phyloP scores from a whole-genome alignment of 1,139 yeast genomes.

The Meyerozyma athensensis region DNA sequence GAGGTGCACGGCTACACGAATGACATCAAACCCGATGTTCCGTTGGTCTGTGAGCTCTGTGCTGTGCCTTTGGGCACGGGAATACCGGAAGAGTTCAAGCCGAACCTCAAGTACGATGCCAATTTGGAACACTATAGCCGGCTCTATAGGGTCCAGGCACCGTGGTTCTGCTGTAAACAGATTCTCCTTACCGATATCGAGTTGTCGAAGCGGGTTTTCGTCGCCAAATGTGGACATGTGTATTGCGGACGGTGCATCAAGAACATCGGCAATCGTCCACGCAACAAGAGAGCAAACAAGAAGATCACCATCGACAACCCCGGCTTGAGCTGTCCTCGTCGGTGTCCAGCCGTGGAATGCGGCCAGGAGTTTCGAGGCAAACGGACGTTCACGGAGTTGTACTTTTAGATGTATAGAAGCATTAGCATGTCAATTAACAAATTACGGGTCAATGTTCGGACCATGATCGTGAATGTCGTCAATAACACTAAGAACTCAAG shows the following conservation, averaged over 20 bases:
- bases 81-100: slow-evolving; percentile 47
- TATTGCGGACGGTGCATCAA: slow-evolving; percentile 84
- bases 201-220: slow-evolving; percentile 64
- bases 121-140: slow-evolving; percentile 23
- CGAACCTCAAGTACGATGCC: slow-evolving; percentile 26
- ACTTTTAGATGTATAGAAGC: slow-evolving; percentile 5
- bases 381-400: slow-evolving; percentile 12
- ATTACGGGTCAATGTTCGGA: too few relatives aligned
- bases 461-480: too few relatives aligned
- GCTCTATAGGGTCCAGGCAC: slow-evolving; percentile 45
- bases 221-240: slow-evolving; percentile 76
- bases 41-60: slow-evolving; percentile 63
- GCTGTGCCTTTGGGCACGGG: slow-evolving; percentile 70
- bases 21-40: slow-evolving; percentile 24
- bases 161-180: slow-evolving; percentile 54
- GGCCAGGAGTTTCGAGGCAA: slow-evolving; percentile 14
- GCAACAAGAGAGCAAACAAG: slow-evolving; percentile 11
- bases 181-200: slow-evolving; percentile 54
- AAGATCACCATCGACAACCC: slow-evolving; percentile 38
- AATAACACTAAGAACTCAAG: too few relatives aligned
- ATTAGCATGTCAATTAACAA: too few relatives aligned
- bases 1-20: slow-evolving; percentile 34
- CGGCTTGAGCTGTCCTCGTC: slow-evolving; percentile 41
- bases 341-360: slow-evolving; percentile 44
- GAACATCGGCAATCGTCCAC: slow-evolving; percentile 44